Evolutionary conservation across 495 filamentous ascomycete genomes (phyloP), one percentile per base, ranked within the genome.

Genomic region (Cryomyces antarcticus): DNA sequence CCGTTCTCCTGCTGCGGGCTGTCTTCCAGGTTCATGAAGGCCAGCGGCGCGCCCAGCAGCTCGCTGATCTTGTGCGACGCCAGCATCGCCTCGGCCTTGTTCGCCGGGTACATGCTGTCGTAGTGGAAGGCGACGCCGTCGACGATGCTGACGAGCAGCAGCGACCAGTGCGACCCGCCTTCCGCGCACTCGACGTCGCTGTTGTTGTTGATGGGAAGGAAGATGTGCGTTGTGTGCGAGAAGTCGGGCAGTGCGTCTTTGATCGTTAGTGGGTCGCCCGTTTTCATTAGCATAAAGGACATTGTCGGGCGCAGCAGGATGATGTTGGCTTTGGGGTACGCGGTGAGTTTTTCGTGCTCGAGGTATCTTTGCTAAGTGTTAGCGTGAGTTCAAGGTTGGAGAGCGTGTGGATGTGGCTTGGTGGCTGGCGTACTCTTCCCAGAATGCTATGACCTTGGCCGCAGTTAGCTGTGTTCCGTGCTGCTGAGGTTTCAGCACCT

Each of bases 111-210:
- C n/a, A 96, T 63, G 2, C 78, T 85, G 62, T 99, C 92, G 60
- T 99, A 96, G 65, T 96, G 89, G 57, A 99, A 96, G 4, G 88
- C 81, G 28, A 93, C 73, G 12, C 84, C 73, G 56, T 99, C 92
- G 31, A 92, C 72, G 33, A 86, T 70, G 28, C 77, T 81, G 37
- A 99, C 87, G 33, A 99, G 68, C 0, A 99, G 75, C 5, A 99
- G 66, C 2, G 83, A 93, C 92, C 92, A 99, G 59, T 99, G 92
- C 3, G 75, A 78, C 33, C 92, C 92, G 38, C 84, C 84, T 63
- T 95, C 87, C 17, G 85, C 76, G 41, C 77, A 65, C 29, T 66
- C 69, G 41, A 80, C 72, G 47, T 85, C 79, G 7, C 71, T 71
- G 51, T 72, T 79, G 62, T 99, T 88, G 59, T 95, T 99, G 45